phyloP scores from a whole-genome alignment of 2,329 filamentous ascomycete species.

The Trichophyton benhamiae region DNA sequence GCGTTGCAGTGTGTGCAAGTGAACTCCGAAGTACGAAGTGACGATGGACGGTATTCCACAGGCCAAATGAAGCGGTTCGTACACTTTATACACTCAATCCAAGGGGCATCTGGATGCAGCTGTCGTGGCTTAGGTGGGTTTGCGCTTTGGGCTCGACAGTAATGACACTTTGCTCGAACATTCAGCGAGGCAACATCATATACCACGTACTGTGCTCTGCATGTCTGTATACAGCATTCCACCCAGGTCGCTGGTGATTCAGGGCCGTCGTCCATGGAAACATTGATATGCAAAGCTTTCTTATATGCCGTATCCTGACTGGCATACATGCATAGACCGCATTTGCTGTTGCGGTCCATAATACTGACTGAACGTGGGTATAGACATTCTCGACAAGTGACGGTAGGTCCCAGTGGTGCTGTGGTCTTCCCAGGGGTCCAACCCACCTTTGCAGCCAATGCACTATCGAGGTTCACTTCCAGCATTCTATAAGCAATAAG shows the following conservation, averaged over 20 bases:
- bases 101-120: slow-evolving; percentile 22
- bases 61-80: slow-evolving; percentile 40
- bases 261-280: slow-evolving; percentile 22
- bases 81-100: slow-evolving; percentile 37
- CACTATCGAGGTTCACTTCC: slow-evolving; percentile 37
- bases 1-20: slow-evolving; percentile 33
- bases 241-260: slow-evolving; percentile 34
- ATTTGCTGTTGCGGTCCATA: slow-evolving; percentile 32
- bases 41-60: slow-evolving; percentile 29
- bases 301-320: slow-evolving; percentile 17
- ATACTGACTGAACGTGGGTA: slow-evolving; percentile 40
- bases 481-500: slow-evolving; percentile 38
- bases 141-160: slow-evolving; percentile 28
- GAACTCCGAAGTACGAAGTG: slow-evolving; percentile 21
- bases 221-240: slow-evolving; percentile 34
- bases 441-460: slow-evolving; percentile 32
- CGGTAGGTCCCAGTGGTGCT: slow-evolving; percentile 33
- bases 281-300: slow-evolving; percentile 16
- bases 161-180: slow-evolving; percentile 39
- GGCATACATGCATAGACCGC: slow-evolving; percentile 30
- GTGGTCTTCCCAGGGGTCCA: slow-evolving; percentile 38
- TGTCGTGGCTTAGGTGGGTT: neutral
- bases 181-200: slow-evolving; percentile 34
- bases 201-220: slow-evolving; percentile 41
- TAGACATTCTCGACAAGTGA: slow-evolving; percentile 32